phyloP scores from a whole-genome alignment of 495 filamentous ascomycete genomes.

The Copromyces sp. region DNA sequence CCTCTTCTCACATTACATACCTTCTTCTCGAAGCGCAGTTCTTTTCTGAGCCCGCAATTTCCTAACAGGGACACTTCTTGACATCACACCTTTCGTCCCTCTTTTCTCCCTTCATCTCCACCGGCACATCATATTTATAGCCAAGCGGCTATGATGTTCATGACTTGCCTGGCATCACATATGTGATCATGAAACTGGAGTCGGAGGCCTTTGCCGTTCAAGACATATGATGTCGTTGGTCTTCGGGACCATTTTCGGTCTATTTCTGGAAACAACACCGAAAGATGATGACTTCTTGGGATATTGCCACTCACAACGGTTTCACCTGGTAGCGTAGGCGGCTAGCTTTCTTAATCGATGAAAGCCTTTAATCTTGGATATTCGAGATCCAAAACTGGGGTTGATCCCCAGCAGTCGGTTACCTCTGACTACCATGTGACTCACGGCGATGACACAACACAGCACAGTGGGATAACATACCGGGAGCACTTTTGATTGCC shows the following conservation, averaged over 20 bases:
- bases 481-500: background rate
- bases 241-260: background rate
- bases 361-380: background rate
- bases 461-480: background rate
- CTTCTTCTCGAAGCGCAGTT: background rate
- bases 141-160: background rate
- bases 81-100: background rate
- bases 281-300: background rate
- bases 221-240: background rate
- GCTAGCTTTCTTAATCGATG: background rate
- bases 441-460: background rate
- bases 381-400: background rate
- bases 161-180: background rate
- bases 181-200: background rate
- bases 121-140: background rate
- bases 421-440: background rate
- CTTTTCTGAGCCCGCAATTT: no score
- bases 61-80: background rate
- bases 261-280: background rate
- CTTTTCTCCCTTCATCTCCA: background rate
- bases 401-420: background rate
- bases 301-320: background rate
- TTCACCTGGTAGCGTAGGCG: background rate
- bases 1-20: background rate
- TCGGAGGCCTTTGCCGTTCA: background rate